phyloP scores from a whole-genome alignment of 78 protist species.

The Polysphondylium violaceum region DNA sequence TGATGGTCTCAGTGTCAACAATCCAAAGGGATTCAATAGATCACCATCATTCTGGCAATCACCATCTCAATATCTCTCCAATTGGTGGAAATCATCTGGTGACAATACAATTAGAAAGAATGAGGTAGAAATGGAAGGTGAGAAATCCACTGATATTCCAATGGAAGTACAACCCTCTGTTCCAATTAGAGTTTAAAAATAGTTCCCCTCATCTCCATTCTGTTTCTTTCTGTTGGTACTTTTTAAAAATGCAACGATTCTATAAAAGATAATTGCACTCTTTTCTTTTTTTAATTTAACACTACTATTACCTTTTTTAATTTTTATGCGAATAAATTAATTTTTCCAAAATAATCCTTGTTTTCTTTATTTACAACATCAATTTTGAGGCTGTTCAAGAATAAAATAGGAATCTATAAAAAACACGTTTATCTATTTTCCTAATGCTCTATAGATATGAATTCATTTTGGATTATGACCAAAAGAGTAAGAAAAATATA shows the following conservation, averaged over 20 bases:
- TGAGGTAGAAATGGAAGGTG: not conserved
- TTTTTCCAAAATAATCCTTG: no score
- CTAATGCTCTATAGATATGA: no score
- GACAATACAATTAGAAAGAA: not conserved
- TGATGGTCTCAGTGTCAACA: not conserved
- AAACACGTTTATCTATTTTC: no score
- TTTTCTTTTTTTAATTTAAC: not conserved
- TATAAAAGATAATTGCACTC: no score
- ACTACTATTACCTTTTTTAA: not conserved
- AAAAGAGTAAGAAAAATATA: no score
- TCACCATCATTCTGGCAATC: slow-evolving; percentile 56
- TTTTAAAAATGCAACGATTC: not conserved
- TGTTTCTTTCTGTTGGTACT: no score
- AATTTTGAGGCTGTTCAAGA: no score
- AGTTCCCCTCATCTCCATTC: no score
- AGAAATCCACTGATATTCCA: not conserved
- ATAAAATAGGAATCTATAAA: no score
- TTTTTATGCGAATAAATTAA: no score
- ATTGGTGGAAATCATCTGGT: slow-evolving; percentile 6
- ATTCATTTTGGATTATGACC: no score
- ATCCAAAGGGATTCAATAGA: slow-evolving; percentile 2
- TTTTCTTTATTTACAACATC: no score
- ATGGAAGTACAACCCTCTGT: not conserved
- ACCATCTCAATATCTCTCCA: slow-evolving; percentile 35
- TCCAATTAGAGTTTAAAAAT: not conserved